Conservation (phyloP, 129 eudicot species). For the Gnaphalium uliginosum region DNA sequence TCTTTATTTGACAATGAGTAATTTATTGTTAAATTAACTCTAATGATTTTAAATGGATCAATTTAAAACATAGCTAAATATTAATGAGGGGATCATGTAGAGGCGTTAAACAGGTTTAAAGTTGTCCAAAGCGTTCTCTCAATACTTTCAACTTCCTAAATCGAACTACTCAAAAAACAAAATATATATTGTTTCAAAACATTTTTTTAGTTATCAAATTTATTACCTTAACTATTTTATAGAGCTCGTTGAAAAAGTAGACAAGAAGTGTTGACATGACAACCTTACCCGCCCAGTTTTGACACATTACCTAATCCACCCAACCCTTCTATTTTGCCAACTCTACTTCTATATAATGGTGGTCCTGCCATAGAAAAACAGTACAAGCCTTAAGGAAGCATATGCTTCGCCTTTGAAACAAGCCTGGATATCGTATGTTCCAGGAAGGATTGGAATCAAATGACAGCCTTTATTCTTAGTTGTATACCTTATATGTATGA, state of each 20-base stretch:
- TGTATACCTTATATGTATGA: too few species aligned
- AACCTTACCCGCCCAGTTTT: neutral
- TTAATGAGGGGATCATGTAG: neutral
- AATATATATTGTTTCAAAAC: too few species aligned
- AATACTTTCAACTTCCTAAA: neutral
- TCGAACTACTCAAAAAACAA: neutral
- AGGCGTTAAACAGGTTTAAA: neutral
- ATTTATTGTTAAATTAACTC: neutral
- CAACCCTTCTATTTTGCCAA: neutral
- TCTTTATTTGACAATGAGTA: neutral
- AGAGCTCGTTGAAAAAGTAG: neutral
- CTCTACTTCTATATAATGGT: neutral
- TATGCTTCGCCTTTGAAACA: too few species aligned
- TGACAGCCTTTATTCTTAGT: too few species aligned
- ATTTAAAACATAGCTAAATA: neutral
- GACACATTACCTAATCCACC: neutral
- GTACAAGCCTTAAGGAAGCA: too few species aligned
- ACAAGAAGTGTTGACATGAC: neutral
- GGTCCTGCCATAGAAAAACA: too few species aligned
- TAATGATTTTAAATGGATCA: neutral
- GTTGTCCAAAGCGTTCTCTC: neutral
- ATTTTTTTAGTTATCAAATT: neutral
- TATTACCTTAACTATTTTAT: neutral
- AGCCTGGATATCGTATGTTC: too few species aligned
- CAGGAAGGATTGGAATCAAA: too few species aligned